Evolutionary conservation across 169 alveolate species (phyloP), one percentile per base, ranked within the genome.

Genomic region (Cryptosporidium ubiquitum): DNA sequence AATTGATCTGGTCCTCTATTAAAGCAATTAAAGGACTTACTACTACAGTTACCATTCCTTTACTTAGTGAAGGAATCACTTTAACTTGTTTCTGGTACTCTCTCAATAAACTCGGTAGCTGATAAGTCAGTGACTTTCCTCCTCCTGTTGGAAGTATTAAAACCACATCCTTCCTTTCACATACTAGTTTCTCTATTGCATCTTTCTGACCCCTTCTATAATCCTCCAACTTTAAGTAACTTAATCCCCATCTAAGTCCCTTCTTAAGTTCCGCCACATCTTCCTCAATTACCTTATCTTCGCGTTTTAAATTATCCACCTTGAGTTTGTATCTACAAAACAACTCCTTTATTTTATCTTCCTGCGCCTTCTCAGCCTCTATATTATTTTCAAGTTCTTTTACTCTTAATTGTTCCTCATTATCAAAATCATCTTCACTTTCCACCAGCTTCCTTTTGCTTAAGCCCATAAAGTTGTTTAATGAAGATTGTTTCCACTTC

Each of bases 71-170:
- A 42, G 89, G 89, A 37, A 79, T 61, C 58, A 39, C 79, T 39
- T 42, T 64, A 26, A 61, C 66, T 18, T 61, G 60, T 12, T 47
- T 79, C 29, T 79, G 89, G 52, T 79, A 79, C 35, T 61, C 85
- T 42, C 93, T 92, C 84, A 85, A 91, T 44, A 96, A 84, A 0
- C 99, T 97, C 2, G 99, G 97, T 9, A 98, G 91, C 92, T 98
- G 97, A 91, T 97, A 98, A 47, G 98, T 96, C 60, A 97, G 91
- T 79, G 98, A 94, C 94, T 98, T 98, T 1, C 99, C 99, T 12
- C 99, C 99, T 31, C 99, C 99, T n/a, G 99, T 97, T 12, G 99
- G 98, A 97, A 96, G 95, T 60, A 95, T 93, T 31, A 96, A 96
- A 84, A 97, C 95, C 40, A 96, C 96, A 86, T 97, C 98, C 84